Evolutionary conservation across 139 green algal species (phyloP).

Genomic region (Micromonas commoda): DNA sequence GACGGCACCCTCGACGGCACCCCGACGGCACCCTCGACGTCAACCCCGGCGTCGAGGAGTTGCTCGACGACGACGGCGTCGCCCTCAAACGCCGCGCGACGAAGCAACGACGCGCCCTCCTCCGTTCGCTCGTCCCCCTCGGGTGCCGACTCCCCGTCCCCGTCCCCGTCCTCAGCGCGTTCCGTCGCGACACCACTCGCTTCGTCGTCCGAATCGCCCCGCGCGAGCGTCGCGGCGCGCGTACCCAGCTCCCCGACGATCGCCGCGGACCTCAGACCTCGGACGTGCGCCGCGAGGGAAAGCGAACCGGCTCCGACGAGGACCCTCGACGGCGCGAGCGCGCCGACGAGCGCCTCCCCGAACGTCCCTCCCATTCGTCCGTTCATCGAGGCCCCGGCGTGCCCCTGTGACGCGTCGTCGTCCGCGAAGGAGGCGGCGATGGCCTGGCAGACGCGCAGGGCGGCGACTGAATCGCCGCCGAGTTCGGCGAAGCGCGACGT

Average conservation of each 20-base stretch:
- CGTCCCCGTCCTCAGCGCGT: neutral
- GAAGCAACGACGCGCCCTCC: neutral
- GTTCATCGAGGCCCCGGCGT: neutral
- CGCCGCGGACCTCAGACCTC: neutral
- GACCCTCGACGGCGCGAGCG: neutral
- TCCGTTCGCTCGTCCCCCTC: neutral
- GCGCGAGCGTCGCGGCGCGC: neutral
- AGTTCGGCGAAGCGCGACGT: neutral
- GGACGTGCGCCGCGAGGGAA: neutral
- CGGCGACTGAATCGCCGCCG: constrained; percentile 7
- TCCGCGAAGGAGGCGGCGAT: neutral
- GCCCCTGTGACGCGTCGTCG: too few species aligned
- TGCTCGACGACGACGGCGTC: neutral
- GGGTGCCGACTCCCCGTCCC: neutral
- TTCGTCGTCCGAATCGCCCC: neutral
- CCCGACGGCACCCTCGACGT: neutral
- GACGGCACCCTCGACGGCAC: neutral
- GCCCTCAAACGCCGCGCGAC: neutral
- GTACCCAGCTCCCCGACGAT: neutral
- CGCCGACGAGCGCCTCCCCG: constrained; percentile 12
- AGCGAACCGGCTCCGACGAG: too few species aligned
- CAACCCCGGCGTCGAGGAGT: neutral
- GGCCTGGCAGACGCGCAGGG: neutral
- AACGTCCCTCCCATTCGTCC: neutral
- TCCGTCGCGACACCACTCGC: neutral